Base-by-base conservation (phyloP, 495 filamentous ascomycete species). In the Emericellopsis terricola region DNA sequence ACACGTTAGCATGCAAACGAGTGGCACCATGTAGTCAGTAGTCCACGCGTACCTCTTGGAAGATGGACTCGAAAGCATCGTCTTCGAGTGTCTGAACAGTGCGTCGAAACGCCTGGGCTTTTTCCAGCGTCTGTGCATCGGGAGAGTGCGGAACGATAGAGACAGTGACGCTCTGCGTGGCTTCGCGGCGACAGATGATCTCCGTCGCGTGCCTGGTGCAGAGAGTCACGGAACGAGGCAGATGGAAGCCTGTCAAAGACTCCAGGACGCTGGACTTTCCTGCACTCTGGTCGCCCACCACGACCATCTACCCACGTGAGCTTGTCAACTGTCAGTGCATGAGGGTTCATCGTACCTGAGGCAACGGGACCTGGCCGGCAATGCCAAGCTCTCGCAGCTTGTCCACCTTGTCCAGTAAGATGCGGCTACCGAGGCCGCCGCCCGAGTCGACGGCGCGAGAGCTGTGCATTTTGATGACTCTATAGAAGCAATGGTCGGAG, bases 241-340 rank as follows among this genome's bases (percentile, higher is more conserved):
- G 73, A 0, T 56, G 50, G 14, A 78, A 56, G 6, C 70, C 62
- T 0, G 69, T 71, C 9, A 78, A 60, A 7, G 68, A 69, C 34
- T 76, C 71, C 0, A 78, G 57, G 2, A 78, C 73, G 0, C 71
- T 75, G 43, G 67, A 71, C 39, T 75, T 75, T 7, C 71, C 71
- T 8, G 59, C 53, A 0, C 62, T 69, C 37, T 73, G 68, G 44
- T 73, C 63, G 0, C 74, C 71, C 37, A 65, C 74, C 0, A 81
- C 73, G 16, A 77, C 60, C 9, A 78, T 54, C 44, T 77, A 67
- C 3, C 71, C 71, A 1, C 72, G 51, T 46, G 38, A 61, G 15
- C 56, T 53, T 37, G 39, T 49, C 1, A 50, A 57, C 36, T 52
- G 48, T 29, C 49, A 46, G 21, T 50, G 49, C 5, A 44, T 44